Conservation (phyloP, 352 stramenopile species). For the Pythium rishiriense region DNA sequence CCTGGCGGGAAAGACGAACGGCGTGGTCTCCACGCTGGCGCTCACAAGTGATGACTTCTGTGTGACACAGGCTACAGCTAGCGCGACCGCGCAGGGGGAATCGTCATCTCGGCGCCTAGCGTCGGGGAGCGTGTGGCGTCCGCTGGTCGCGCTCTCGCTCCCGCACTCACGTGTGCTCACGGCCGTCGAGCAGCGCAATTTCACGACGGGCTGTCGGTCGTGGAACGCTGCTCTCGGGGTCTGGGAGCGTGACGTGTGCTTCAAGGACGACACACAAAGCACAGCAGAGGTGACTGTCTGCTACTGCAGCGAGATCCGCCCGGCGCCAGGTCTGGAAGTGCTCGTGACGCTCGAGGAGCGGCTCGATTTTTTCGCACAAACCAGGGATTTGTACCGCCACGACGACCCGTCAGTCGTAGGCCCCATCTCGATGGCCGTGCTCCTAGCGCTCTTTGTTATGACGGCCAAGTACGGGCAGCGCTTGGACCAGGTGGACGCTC, state of each 20-base stretch:
- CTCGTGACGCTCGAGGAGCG: constrained; percentile 63
- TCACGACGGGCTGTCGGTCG: constrained; percentile 54
- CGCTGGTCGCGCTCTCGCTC: constrained; percentile 49
- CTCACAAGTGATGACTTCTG: constrained; percentile 42
- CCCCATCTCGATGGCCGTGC: constrained; percentile 34
- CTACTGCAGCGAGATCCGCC: constrained; percentile 45
- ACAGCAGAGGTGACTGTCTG: constrained; percentile 47
- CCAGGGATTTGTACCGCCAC: constrained; percentile 59
- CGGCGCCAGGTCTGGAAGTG: constrained; percentile 42
- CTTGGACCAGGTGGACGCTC: constrained; percentile 35
- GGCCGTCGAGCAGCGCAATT: constrained; percentile 51
- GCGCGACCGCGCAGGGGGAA: constrained; percentile 24
- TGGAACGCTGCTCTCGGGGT: constrained; percentile 40
- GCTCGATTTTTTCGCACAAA: constrained; percentile 60
- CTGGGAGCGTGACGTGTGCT: constrained; percentile 60
- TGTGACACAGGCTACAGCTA: constrained; percentile 23
- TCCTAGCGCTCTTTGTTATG: constrained; percentile 42
- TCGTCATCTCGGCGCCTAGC: constrained; percentile 12
- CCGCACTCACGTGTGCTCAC: constrained; percentile 47
- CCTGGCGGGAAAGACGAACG: constrained; percentile 14
- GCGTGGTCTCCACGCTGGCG: constrained; percentile 30
- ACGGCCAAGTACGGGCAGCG: constrained; percentile 34
- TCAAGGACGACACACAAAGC: constrained; percentile 54
- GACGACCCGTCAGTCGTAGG: constrained; percentile 56
- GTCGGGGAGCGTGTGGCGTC: constrained; percentile 31